Base-by-base conservation (phyloP, 768 basidiomycete genomes). In the Trametes coccinea region DNA sequence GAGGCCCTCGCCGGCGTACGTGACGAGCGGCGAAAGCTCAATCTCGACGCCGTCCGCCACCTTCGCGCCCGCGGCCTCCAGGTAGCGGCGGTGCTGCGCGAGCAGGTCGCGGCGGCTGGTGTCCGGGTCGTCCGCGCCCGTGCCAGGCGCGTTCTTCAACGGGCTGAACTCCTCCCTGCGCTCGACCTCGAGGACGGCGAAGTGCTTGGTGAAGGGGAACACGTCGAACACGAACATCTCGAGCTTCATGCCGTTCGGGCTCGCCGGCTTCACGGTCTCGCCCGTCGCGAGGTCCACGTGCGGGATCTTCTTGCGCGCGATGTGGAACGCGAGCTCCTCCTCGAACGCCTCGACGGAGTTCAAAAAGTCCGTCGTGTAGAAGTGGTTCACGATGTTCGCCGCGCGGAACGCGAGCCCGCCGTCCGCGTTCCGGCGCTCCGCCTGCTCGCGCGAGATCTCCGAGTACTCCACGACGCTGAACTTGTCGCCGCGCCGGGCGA, bases 161-260 rank as follows among this genome's bases (percentile, higher is more conserved):
- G 96, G 96, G 64, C 92, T 95, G 69, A 99, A 99, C 76, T 98
- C 96, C 61, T 96, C 92, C 61, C 81, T 80, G 58, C 97, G 79
- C 53, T 84, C 84, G 46, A 97, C 93, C 74, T 98, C 95, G 71
- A 98, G 76, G 43, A 98, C 93, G 31, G 90, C 85, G 66, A 95
- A 93, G 53, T 75, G 79, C 70, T 86, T 74, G 30, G 94, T 93
- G 76, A 85, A 93, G 0, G 95, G 95, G 81, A 99, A 98, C 47
- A 99, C 97, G 76, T 99, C 97, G 70, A 99, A 99, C 34, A 99
- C 91, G 77, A 99, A 99, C 79, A 95, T 80, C 76, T 99, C 97
- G 63, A 99, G 86, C 78, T 99, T 99, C 93, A 98, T 96, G 62
- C 97, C 97, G 73, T 99, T 98, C n/a, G 94, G 92, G 71, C 88